Base-by-base conservation (phyloP, 768 basidiomycete species). In the Kwoniella dejecticola region DNA sequence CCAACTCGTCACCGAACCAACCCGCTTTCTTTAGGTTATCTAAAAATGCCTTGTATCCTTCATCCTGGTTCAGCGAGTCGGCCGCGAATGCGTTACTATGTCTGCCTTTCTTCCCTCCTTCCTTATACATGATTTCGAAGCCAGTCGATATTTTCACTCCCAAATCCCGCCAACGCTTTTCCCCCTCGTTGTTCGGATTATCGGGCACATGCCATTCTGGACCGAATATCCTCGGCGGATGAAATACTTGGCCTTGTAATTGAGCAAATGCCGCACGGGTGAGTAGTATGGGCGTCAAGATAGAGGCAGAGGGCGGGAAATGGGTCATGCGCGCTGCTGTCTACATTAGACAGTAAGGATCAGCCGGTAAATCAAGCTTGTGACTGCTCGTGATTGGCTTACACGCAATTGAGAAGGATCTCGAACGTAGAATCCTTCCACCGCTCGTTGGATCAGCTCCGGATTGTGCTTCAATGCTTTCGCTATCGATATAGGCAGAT, bases 61-160 rank as follows among this genome's bases (percentile, higher is more conserved):
- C 47, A 13, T 72, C 68, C 7, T 59, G 42, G 8, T 38, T 53
- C n/a, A 48, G 10, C 8, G 24, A 23, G 19, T 72, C 69, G 4
- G 79, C 64, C 38, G 71, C 50, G 26, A 8, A 24, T 19, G 41
- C 48, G 79, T 66, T 74, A 40, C 82, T 72, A 45, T 59, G 52
- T 33, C 70, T 40, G 21, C 66, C 63, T 24, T 70, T 82, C 58
- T 80, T 79, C 41, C 85, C 84, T 47, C 83, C 81, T 74, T 92
- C 92, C 75, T 89, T 87, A 75, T 89, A 97, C 40, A 96, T 83
- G 84, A 98, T 99, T 81, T 99, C 96, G 64, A 97, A 97, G 1
- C 96, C 96, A 64, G 91, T 91, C 1, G 92, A 87, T 88, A 98
- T 87, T 82, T 98, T 98, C 87, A 97, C 89, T 7, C 95, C 95